phyloP scores from a whole-genome alignment of 768 basidiomycete species.

The Lactarius hatsudake region DNA sequence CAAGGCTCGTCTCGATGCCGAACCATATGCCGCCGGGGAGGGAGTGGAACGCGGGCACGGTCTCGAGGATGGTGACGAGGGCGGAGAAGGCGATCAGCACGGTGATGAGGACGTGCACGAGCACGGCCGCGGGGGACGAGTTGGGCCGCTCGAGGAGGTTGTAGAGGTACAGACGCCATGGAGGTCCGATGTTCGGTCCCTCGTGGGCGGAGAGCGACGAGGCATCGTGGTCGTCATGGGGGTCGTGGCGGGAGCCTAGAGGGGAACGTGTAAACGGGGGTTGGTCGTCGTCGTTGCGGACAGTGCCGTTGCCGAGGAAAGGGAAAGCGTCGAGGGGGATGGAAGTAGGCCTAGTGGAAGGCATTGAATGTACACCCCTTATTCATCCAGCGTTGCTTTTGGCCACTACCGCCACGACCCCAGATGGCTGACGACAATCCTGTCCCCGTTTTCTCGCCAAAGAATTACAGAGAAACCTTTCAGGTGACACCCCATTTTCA shows the following conservation, averaged over 20 bases:
- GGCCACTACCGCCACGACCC: not conserved
- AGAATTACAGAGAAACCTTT: conserved; percentile 34
- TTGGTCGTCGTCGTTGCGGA: conserved; percentile 1
- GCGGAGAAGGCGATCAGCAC: conserved; percentile 72
- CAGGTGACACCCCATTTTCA: conserved; percentile 28
- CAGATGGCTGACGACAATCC: conserved; percentile 2
- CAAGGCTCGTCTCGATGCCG: conserved; percentile 80
- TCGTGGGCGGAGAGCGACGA: not conserved
- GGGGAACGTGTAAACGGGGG: conserved; percentile 9
- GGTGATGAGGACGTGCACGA: conserved; percentile 69
- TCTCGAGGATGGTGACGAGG: conserved; percentile 73
- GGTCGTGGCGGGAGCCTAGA: not conserved
- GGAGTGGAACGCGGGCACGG: conserved; percentile 71
- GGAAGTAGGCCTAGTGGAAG: conserved; percentile 8
- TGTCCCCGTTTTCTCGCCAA: conserved; percentile 26
- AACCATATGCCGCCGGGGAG: conserved; percentile 76
- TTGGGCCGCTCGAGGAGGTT: conserved; percentile 78
- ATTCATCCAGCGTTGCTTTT: not conserved
- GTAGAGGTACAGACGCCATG: conserved; percentile 66
- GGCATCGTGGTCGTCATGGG: not conserved
- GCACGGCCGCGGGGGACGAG: conserved; percentile 71
- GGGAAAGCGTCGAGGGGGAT: conserved; percentile 14
- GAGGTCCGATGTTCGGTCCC: conserved; percentile 21
- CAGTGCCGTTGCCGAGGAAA: not conserved
- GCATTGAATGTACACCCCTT: conserved; percentile 10